Evolutionary conservation across 2,329 filamentous ascomycete genomes (phyloP), one percentile per base, ranked within the genome.

Genomic region (Simplicillium aogashimaense): DNA sequence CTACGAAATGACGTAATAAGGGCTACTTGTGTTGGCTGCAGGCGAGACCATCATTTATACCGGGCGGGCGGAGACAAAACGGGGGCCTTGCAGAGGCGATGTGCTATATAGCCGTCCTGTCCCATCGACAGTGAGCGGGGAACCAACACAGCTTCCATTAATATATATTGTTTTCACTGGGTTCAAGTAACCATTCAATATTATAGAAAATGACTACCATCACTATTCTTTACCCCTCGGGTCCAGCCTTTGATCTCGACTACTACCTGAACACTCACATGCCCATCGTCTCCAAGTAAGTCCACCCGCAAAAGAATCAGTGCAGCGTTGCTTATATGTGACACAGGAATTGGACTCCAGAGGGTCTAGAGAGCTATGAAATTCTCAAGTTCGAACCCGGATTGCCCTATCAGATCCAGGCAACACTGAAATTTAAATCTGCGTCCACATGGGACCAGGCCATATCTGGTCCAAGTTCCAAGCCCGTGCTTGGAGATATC

Each of bases 191-290:
- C 20, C 5, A 25, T 25, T 25, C 30, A 32, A 13, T 15, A 32
- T 7, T 12, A 6, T 32, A 35, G n/a, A 41, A 31, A 32, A 44
- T 44, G 45, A 25, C 44, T 20, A 45, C 47, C 43, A 31, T 55
- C 39, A 52, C 51, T 25, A 52, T 63, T 20, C 41, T 65, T 33
- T 73, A 72, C 51, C 65, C 67, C 4, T 51, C 55, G 36, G 61
- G 54, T n/a, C 49, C 53, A 30, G 56, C 54, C 44, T 73, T 72
- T 56, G 53, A 73, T 55, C 54, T 69, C 47, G 57, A 67, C 29
- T 73, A 72, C 60, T 74, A 71, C 50, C 49, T 70, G 30, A 40
- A 49, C 3, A 60, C 45, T 15, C 69, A 73, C 57, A 67, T 73
- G 62, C 59, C 63, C 2, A 52, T 72, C 3, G 63, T 64, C 13